These are phyloP conservation scores for Phoenix dactylifera DNA, from an alignment of 176 grass and related monocot species.

Conservation along the genomic window DNA sequence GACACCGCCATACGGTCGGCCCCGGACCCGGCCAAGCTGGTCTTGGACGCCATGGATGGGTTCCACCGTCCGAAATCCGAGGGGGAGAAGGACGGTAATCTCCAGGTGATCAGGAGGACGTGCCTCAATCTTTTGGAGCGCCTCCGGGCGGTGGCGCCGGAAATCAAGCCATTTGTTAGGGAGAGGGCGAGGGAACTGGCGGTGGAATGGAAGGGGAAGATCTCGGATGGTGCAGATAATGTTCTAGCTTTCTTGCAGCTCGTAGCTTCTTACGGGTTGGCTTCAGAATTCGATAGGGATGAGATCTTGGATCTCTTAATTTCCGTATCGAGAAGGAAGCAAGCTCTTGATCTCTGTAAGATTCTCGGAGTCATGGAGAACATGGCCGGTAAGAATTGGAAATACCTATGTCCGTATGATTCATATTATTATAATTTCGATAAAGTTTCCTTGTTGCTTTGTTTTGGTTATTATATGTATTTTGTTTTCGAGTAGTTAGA, in stretches of 20 bases:
- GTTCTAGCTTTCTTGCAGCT: slow-evolving; percentile 7
- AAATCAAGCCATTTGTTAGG: background rate
- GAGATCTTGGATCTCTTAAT: slow-evolving; percentile 11
- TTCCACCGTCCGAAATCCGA: background rate
- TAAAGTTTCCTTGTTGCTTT: too few species aligned
- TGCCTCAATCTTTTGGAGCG: slow-evolving; percentile 10
- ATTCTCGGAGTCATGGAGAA: slow-evolving; percentile 2
- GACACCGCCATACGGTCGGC: slow-evolving; percentile 1
- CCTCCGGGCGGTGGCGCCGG: background rate
- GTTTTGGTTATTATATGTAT: too few species aligned
- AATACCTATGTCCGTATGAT: too few species aligned
- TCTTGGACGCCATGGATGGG: slow-evolving; percentile 3
- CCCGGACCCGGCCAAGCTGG: slow-evolving; percentile 4
- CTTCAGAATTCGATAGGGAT: background rate
- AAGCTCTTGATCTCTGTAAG: slow-evolving; percentile 1
- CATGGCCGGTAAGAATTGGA: slow-evolving; percentile 6
- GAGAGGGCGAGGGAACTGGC: slow-evolving; percentile 4
- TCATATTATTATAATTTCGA: too few species aligned
- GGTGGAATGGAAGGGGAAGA: slow-evolving; percentile 9
- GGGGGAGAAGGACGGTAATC: slow-evolving; percentile 4
- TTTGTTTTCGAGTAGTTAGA: too few species aligned
- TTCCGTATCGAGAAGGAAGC: slow-evolving; percentile 1
- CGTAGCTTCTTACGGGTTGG: slow-evolving; percentile 1
- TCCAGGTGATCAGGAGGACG: slow-evolving; percentile 9
- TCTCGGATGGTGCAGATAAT: background rate